Percentiles rank a stretch among this genome's conserved stretches.
These are phyloP conservation scores for Trametes pubescens DNA, from an alignment of 1,284 basidiomycete species.

Conservation along the genomic window DNA sequence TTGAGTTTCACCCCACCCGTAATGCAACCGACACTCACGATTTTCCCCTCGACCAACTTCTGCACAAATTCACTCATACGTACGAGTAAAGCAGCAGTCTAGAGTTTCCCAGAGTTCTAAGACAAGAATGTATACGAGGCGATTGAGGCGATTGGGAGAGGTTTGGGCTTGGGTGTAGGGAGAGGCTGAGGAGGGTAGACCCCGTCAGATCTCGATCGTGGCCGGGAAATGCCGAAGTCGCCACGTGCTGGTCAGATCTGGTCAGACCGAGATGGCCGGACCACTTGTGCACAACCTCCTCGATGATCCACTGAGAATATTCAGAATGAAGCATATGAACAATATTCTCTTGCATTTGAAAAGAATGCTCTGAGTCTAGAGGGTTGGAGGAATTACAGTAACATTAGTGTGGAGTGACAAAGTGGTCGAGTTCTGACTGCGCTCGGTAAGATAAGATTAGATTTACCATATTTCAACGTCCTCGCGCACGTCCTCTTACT, in stretches of 20 bases:
- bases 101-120: neutral
- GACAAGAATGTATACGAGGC: no score
- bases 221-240: neutral
- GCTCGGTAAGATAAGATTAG: slow-evolving; percentile 25
- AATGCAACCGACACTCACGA: slow-evolving; percentile 27
- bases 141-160: no score
- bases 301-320: no score
- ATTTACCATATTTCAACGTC: slow-evolving; percentile 28
- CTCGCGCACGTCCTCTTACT: slow-evolving; percentile 5
- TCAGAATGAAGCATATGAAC: no score
- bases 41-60: slow-evolving; percentile 59
- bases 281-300: no score
- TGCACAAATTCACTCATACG: slow-evolving; percentile 38
- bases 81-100: neutral
- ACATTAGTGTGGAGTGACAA: neutral
- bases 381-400: no score
- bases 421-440: slow-evolving; percentile 1
- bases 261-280: neutral
- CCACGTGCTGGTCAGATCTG: neutral
- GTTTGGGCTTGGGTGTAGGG: no score
- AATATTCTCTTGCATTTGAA: no score
- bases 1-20: neutral
- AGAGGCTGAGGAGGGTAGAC: no score
- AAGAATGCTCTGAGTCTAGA: no score
- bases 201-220: neutral